Conservation (phyloP, 306 rosid genomes). For the Malus orientalis region DNA sequence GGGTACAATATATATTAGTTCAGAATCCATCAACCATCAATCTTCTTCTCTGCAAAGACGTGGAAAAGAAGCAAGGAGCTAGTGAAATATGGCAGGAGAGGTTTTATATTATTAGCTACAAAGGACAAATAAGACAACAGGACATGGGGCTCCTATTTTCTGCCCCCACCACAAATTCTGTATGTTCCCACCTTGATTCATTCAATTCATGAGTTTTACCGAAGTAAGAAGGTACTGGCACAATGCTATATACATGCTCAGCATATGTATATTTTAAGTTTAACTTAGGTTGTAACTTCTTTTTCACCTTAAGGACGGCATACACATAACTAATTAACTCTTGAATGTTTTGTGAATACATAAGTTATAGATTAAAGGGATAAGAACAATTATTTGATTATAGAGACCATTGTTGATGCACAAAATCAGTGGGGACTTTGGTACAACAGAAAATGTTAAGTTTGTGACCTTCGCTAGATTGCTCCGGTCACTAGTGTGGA, state of each 20-base stretch:
- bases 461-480: too few relatives aligned
- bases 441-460: too few relatives aligned
- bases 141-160: constrained; percentile 35
- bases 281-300: background rate
- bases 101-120: constrained; percentile 1
- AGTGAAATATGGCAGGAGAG: constrained; percentile 38
- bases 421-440: too few relatives aligned
- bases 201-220: background rate
- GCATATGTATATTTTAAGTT: background rate
- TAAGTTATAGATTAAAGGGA: too few relatives aligned
- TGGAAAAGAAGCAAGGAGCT: constrained; percentile 59
- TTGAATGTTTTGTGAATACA: background rate
- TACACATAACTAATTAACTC: background rate
- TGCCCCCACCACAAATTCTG: constrained; percentile 42
- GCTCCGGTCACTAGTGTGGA: too few relatives aligned
- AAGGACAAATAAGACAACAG: constrained; percentile 53
- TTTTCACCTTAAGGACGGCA: background rate
- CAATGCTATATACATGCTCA: background rate
- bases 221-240: background rate
- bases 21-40: constrained; percentile 63
- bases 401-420: too few relatives aligned
- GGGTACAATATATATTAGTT: constrained; percentile 30
- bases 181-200: constrained; percentile 14
- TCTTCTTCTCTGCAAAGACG: constrained; percentile 62
- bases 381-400: too few relatives aligned